Base-by-base conservation (phyloP, 2,329 filamentous ascomycete genomes). In the Fusarium falciforme region DNA sequence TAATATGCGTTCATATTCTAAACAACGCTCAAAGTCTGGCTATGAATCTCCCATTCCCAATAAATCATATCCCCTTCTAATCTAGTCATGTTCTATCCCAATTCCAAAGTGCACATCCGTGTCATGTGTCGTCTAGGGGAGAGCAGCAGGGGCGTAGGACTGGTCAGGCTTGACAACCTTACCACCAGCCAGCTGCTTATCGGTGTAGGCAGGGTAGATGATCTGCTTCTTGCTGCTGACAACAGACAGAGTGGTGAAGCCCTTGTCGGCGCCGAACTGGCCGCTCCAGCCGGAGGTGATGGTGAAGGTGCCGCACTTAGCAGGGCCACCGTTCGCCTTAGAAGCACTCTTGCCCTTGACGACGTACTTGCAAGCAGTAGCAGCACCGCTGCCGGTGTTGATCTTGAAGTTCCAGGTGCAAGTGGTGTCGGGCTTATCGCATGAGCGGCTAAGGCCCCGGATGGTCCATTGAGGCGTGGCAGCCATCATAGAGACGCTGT, bases 281-380 rank as follows among this genome's bases (percentile, higher is more conserved):
- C 84, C 87, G 74, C 84, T 87, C 88, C 88, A 90, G 81, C 86
- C 85, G 9, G 85, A 85, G 61, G 85, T 87, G 76, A 90, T 78
- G 66, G 83, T 86, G 83, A 84, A 90, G 57, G 71, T 75, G 47
- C 87, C 88, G 82, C 87, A 89, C 62, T 74, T 81, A 55, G 68
- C 76, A 61, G 84, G 82, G 61, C 82, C 83, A 60, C 84, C 83
- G 78, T 80, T 75, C 66, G 54, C 82, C 67, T 81, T 76, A 65
- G 83, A 82, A 72, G 83, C 83, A 31, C 74, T 68, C 61, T 76
- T 65, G 67, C 74, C 79, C 40, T 79, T 81, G 68, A 85, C 80
- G 35, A 74, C 66, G 47, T 75, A 76, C 52, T 69, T 78, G 76
- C 76, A 78, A 11, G 73, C 4, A 40, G 76, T 74, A 25, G 81